A percentile compares a stretch with the other conserved stretches of the same genome.
phyloP scores from a whole-genome alignment of 2,329 filamentous ascomycete genomes.

The Colletotrichum sp. region DNA sequence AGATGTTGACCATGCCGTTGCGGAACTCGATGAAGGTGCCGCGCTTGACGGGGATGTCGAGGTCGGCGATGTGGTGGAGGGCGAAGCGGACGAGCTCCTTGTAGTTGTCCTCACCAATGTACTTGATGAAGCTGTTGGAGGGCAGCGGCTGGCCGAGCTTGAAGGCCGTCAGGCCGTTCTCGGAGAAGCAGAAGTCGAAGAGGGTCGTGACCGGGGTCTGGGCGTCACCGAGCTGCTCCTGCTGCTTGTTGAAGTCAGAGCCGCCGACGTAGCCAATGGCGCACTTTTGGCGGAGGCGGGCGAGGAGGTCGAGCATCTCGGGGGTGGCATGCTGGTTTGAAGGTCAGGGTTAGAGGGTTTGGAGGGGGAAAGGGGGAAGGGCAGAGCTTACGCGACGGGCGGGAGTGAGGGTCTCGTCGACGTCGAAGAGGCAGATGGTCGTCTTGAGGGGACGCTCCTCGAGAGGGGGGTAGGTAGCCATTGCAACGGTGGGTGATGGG shows the following conservation, averaged over 20 bases:
- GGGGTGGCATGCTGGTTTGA: constrained; percentile 65
- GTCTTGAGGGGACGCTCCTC: constrained; percentile 86
- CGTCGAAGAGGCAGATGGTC: constrained; percentile 95
- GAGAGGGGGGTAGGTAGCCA: constrained; percentile 68
- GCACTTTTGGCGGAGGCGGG: constrained; percentile 81
- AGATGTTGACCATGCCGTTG: constrained; percentile 91
- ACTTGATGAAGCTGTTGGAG: constrained; percentile 86
- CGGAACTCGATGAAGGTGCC: constrained; percentile 89
- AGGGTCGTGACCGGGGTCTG: constrained; percentile 75
- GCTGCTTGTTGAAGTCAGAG: constrained; percentile 90
- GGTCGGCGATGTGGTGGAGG: constrained; percentile 82
- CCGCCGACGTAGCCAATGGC: constrained; percentile 94
- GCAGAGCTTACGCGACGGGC: constrained; percentile 71
- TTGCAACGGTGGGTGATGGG: not conserved
- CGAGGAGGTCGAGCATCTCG: constrained; percentile 84
- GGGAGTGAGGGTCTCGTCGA: constrained; percentile 89
- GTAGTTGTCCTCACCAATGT: constrained; percentile 84
- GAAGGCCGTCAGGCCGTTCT: constrained; percentile 94
- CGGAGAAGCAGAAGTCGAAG: constrained; percentile 97
- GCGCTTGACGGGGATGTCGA: constrained; percentile 82
- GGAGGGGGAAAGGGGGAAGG: not conserved
- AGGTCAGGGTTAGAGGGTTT: not conserved
- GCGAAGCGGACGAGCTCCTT: constrained; percentile 79
- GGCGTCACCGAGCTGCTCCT: constrained; percentile 84
- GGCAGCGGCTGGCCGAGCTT: constrained; percentile 79